These are phyloP conservation scores for Boeremia exigua DNA, from an alignment of 2,329 filamentous ascomycete species.

Conservation along the genomic window DNA sequence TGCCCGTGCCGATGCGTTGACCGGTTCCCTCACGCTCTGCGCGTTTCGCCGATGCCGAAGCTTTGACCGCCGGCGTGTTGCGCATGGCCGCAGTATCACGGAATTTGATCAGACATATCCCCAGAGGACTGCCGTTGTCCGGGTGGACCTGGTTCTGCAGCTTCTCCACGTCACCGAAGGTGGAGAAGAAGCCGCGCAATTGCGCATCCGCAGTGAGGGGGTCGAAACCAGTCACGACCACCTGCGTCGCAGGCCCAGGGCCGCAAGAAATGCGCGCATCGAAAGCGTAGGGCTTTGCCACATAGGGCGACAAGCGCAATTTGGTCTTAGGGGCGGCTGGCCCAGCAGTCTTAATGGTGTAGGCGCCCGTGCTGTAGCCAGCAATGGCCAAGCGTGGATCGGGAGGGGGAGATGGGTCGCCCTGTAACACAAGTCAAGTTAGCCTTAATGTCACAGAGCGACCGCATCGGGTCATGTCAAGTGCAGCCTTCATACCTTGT, in stretches of 20 bases:
- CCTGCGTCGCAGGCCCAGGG: constrained; percentile 85
- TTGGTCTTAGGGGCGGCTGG: constrained; percentile 70
- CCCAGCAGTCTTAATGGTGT: constrained; percentile 60
- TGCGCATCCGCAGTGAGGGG: constrained; percentile 82
- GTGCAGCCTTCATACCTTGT: constrained; percentile 50
- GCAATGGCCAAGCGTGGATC: constrained; percentile 80
- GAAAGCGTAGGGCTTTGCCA: constrained; percentile 79
- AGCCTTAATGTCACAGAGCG: constrained; percentile 51
- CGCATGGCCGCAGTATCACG: constrained; percentile 68
- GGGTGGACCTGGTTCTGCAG: constrained; percentile 96
- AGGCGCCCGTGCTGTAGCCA: constrained; percentile 62
- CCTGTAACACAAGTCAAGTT: constrained; percentile 60
- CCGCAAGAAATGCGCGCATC: constrained; percentile 85
- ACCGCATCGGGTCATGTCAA: constrained; percentile 42
- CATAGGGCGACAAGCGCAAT: constrained; percentile 75
- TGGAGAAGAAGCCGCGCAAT: constrained; percentile 76
- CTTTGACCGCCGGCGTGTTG: constrained; percentile 64
- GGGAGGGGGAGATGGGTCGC: constrained; percentile 77
- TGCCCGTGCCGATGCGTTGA: constrained; percentile 77
- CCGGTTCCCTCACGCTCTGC: constrained; percentile 80
- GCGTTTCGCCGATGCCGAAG: constrained; percentile 79
- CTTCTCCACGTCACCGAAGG: constrained; percentile 85
- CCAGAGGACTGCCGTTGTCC: constrained; percentile 89
- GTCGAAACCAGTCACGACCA: constrained; percentile 96
- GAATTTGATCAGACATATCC: constrained; percentile 91